Conservation (phyloP, 768 basidiomycete genomes). For the Boletus sp. region DNA sequence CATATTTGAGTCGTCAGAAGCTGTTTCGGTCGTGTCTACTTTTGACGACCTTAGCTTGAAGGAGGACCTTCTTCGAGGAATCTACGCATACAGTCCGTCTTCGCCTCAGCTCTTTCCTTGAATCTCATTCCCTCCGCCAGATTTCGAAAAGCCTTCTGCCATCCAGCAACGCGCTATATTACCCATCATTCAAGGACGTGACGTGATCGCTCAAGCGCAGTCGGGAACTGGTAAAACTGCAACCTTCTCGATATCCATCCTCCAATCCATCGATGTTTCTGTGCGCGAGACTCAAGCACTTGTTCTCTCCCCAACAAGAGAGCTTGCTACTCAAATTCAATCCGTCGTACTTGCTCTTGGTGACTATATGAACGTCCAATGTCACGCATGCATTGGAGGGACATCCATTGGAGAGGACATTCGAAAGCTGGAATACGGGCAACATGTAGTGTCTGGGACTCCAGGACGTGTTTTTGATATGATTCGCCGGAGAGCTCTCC, state of each 20-base stretch:
- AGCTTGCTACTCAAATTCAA: conserved; percentile 98
- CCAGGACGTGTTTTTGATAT: conserved; percentile 99
- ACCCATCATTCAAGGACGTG: conserved; percentile 92
- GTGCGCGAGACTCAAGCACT: conserved; percentile 95
- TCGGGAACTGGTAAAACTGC: conserved; percentile 99
- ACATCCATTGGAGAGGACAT: conserved; percentile 98
- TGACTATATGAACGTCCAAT: conserved; percentile 99
- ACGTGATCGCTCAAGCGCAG: conserved; percentile 99
- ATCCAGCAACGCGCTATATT: conserved; percentile 98
- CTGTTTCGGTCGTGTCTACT: conserved; percentile 83
- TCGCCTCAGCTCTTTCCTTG: not conserved
- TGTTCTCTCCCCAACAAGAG: conserved; percentile 96
- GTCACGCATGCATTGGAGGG: conserved; percentile 97
- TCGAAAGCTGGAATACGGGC: conserved; percentile 93
- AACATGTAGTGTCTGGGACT: conserved; percentile 96
- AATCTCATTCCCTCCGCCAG: conserved; percentile 35
- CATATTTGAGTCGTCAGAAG: conserved; percentile 93
- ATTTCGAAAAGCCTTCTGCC: conserved; percentile 97
- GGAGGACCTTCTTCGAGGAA: conserved; percentile 92
- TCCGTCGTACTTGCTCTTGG: conserved; percentile 94
- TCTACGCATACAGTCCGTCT: conserved; percentile 92
- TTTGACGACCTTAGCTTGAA: conserved; percentile 91
- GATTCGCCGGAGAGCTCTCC: conserved; percentile 91
- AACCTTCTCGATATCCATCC: conserved; percentile 96
- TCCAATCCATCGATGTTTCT: conserved; percentile 95